phyloP scores from a whole-genome alignment of 345 rosid species.

The Sonneratia caseolaris region DNA sequence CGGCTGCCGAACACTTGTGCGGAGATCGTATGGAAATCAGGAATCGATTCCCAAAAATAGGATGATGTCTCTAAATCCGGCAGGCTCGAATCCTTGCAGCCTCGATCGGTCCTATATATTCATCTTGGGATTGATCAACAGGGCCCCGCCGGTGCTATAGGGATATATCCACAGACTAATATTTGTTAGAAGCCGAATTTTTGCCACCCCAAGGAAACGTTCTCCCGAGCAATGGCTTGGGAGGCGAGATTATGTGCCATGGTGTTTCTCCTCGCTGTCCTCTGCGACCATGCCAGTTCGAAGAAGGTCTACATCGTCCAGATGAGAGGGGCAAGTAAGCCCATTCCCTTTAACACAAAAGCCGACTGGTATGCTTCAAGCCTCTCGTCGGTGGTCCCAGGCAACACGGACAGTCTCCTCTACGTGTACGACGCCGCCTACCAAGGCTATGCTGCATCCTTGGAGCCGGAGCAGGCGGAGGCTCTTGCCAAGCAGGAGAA shows the following conservation, averaged over 20 bases:
- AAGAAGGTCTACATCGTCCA: conserved; percentile 12
- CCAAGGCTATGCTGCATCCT: conserved; percentile 4
- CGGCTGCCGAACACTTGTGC: background rate
- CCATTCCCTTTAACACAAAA: background rate
- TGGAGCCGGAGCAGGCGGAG: conserved; percentile 11
- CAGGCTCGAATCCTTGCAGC: too few species aligned
- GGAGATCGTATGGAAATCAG: too few species aligned
- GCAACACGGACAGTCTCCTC: background rate
- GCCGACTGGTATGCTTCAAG: background rate
- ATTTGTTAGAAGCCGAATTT: too few species aligned
- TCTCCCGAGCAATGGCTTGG: too few species aligned
- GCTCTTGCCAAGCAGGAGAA: background rate
- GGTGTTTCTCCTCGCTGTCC: background rate
- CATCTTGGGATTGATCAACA: background rate
- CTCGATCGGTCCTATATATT: too few species aligned
- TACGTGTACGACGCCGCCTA: conserved; percentile 2
- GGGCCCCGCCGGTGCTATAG: too few species aligned
- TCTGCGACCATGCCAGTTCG: background rate
- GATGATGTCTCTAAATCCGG: too few species aligned
- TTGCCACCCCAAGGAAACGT: too few species aligned
- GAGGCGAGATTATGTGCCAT: too few species aligned
- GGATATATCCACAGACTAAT: too few species aligned
- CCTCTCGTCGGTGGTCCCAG: background rate
- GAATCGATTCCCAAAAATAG: background rate
- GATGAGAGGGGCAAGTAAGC: background rate